phyloP scores from a whole-genome alignment of 2,329 filamentous ascomycete genomes.

The Cercospora sp. region DNA sequence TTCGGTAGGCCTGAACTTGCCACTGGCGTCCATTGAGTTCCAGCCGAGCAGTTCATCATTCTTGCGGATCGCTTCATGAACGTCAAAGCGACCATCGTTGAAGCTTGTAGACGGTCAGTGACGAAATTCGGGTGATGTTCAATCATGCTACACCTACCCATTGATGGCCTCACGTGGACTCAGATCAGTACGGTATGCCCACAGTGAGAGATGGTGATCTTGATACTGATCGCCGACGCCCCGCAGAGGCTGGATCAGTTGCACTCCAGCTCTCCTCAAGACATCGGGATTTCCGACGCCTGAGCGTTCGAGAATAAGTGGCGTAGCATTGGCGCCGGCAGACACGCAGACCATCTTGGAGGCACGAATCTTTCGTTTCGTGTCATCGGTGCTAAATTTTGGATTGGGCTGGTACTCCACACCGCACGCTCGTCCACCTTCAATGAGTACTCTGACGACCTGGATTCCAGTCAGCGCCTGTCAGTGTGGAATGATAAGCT shows the following conservation, averaged over 20 bases:
- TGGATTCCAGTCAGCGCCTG: conserved; percentile 26
- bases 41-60: conserved; percentile 56
- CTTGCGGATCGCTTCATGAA: conserved; percentile 46
- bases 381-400: conserved; percentile 14
- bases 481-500: neutral
- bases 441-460: conserved; percentile 47
- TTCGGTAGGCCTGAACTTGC: conserved; percentile 57
- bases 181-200: conserved; percentile 53
- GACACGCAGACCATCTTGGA: conserved; percentile 60
- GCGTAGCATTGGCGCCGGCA: conserved; percentile 59
- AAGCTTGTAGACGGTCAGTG: conserved; percentile 34
- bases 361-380: conserved; percentile 45
- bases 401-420: conserved; percentile 56
- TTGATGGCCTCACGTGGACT: conserved; percentile 54
- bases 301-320: conserved; percentile 60
- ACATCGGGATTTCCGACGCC: conserved; percentile 52
- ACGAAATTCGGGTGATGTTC: neutral
- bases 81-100: conserved; percentile 49
- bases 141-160: conserved; percentile 25
- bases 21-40: conserved; percentile 56
- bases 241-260: conserved; percentile 7
- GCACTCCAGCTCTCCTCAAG: conserved; percentile 34
- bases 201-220: conserved; percentile 48
- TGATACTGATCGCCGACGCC: conserved; percentile 23
- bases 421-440: conserved; percentile 53